These are phyloP conservation scores for Rauvolfia tetraphylla DNA, from an alignment of 257 asterid genomes.

Conservation along the genomic window DNA sequence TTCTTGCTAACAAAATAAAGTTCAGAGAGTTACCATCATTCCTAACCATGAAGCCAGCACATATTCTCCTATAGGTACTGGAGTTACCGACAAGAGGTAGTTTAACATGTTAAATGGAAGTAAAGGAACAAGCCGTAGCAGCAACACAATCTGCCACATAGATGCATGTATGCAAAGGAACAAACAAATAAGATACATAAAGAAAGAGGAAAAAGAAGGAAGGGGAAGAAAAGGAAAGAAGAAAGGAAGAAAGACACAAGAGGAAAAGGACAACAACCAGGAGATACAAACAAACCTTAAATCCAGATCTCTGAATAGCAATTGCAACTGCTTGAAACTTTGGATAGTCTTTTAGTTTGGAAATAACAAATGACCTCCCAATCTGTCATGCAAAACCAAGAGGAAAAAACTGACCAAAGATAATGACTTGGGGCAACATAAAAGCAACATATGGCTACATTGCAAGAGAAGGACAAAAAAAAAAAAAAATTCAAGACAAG, in stretches of 20 bases:
- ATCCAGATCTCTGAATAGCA: constrained; percentile 80
- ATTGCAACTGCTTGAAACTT: constrained; percentile 88
- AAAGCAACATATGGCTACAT: neutral
- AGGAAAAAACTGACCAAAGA: neutral
- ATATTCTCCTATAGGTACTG: constrained; percentile 78
- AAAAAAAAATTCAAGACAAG: neutral
- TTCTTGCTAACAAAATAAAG: neutral
- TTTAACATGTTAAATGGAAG: constrained; percentile 96
- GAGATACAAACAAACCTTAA: constrained; percentile 51
- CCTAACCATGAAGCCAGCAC: constrained; percentile 98
- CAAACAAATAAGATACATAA: neutral
- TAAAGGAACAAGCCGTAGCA: constrained; percentile 90
- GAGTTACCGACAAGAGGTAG: constrained; percentile 93
- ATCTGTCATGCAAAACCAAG: constrained; percentile 44
- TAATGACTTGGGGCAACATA: neutral
- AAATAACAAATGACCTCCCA: constrained; percentile 85
- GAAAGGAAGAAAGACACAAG: neutral
- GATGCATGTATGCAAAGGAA: neutral
- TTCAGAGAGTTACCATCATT: constrained; percentile 69
- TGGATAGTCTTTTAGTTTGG: constrained; percentile 89
- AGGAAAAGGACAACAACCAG: neutral
- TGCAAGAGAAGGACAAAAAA: neutral
- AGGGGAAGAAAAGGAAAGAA: too few species aligned
- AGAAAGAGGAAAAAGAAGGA: neutral
- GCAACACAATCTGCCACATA: constrained; percentile 72